Evolutionary conservation across 73 alveolate genomes (phyloP), one percentile per base, ranked within the genome.

Genomic region (Tetrahymena borealis): DNA sequence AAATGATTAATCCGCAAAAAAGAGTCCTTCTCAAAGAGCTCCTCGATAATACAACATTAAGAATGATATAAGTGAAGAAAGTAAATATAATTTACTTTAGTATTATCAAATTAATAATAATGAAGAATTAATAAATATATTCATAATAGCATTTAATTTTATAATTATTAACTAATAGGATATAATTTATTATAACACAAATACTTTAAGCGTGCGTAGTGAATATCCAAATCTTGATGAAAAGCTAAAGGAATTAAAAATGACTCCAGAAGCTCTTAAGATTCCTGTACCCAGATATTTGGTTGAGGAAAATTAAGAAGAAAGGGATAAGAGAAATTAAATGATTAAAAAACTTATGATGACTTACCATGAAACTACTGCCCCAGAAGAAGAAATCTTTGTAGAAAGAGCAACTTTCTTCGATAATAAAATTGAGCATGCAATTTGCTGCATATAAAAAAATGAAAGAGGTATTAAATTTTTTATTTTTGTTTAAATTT

Each of bases 1-100:
- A 99, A 95, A 94, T 99, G 96, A 98, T 99, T 91, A 99, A 99
- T 95, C 99, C 99, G 32, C 99, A 98, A 96, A 99, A 98, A 96
- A 97, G 99, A 79, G 96, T 96, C 91, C 94, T 97, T 95, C 97
- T 98, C 91, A 98, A 98, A 95, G 98, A 98, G 96, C 97, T 96
- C 95, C 93, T 98, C 16, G 99, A 98, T 91, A 95, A 98, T 37
- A 95, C 98, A 39, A 97, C 98, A 90, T 92, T 97, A 79, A 91
- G 99, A 78, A 93, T 98, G 60, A 94, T 97, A 40, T 97, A 98
- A 95, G 98, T 98, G 93, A 98, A 98, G 91, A 97, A 98, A 91
- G 99, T 96, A 90, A 60, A 20, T n/a, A n/a, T n/a, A n/a, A n/a
- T n/a, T n/a, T n/a, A n/a, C n/a, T n/a, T n/a, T n/a, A n/a, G n/a